Base-by-base conservation (phyloP, 352 stramenopile species). In the Thalassiosira exigua region DNA sequence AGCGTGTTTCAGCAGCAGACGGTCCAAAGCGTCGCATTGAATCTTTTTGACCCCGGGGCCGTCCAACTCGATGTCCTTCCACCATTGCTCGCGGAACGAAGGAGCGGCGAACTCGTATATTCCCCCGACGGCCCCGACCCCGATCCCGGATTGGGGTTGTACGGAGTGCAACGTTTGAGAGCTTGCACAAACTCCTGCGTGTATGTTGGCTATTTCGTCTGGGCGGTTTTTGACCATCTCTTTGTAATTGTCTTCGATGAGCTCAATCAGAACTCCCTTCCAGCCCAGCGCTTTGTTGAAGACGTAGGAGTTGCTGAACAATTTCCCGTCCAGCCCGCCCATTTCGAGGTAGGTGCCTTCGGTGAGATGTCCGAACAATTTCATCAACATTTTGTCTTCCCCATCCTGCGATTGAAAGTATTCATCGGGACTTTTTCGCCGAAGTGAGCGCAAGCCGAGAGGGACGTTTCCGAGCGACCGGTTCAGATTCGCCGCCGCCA, bases 241-340 rank as follows among this genome's bases (percentile, higher is more conserved):
- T 27, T 59, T 22, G 33, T 72, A 83, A 39, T 62, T 71, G 12
- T 52, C 29, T 21, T 7, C 19, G 1, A 9, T 68, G 2, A 62
- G 22, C 41, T 85, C 75, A 48, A 84, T 77, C 11, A 79, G 41
- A 12, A 84, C 60, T 33, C 75, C 75, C 33, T 70, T 75, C 75
- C 68, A 84, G n/a, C 21, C 9, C 0, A 84, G 29, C 14, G 50
- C 51, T 24, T 75, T 64, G 24, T 82, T 32, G 54, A 80, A 82
- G 3, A 80, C 19, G 36, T 73, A 59, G 22, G 58, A 52, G 46
- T 85, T 85, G 46, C 51, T 70, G 26, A 67, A 78, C 30, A 4
- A 32, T 1, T 62, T 26, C 29, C 75, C 75, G 59, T 83, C 59
- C 1, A 79, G 58, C 22, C 48, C 75, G 41, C 75, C 75, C 46